phyloP scores from a whole-genome alignment of 2,329 filamentous ascomycete species.

The Aspergillus glaucus region DNA sequence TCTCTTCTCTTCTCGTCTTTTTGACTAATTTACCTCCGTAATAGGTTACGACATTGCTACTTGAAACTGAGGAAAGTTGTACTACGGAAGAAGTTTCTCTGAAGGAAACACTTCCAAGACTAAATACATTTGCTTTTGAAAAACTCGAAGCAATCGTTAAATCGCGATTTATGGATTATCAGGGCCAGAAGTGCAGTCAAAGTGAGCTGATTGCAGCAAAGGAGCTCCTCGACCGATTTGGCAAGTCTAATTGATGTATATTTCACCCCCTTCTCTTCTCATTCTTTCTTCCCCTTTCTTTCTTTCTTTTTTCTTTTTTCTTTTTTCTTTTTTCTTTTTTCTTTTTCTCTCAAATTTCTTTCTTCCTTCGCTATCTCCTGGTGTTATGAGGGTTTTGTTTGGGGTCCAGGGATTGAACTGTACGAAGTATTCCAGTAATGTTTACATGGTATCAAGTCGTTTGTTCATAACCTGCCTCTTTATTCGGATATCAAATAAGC shows the following conservation, averaged over 20 bases:
- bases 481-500: no score
- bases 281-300: background rate
- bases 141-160: conserved; percentile 34
- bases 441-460: no score
- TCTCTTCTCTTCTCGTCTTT: background rate
- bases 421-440: no score
- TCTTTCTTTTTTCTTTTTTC: background rate
- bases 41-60: conserved; percentile 24
- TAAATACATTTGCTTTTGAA: conserved; percentile 31
- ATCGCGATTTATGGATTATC: conserved; percentile 22
- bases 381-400: no score
- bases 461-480: no score
- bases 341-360: background rate
- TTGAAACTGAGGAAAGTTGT: conserved; percentile 6
- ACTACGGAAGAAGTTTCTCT: conserved; percentile 9
- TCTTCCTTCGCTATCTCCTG: background rate
- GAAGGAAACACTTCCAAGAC: conserved; percentile 21
- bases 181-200: conserved; percentile 26
- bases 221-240: conserved; percentile 30
- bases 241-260: conserved; percentile 4
- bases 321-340: background rate
- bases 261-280: background rate
- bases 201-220: conserved; percentile 38
- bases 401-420: no score
- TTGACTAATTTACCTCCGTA: background rate